Evolutionary conservation across 768 basidiomycete species (phyloP).

Genomic region (Auricularia cornea): DNA sequence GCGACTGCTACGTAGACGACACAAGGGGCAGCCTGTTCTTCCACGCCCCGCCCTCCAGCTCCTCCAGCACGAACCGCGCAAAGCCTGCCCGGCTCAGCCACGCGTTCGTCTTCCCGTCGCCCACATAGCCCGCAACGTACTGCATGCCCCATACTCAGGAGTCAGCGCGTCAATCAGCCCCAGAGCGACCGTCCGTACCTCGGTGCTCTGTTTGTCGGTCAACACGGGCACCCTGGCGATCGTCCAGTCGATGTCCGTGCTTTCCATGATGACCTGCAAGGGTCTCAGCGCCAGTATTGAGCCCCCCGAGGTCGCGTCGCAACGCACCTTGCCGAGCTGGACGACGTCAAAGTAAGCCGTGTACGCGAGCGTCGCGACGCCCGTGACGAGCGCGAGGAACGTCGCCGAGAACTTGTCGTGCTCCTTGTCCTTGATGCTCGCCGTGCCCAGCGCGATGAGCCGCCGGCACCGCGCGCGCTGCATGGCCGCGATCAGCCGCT

Average conservation of each 20-base stretch:
- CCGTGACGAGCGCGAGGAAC: constrained; percentile 35
- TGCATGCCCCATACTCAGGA: constrained; percentile 16
- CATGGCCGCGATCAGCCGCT: constrained; percentile 49
- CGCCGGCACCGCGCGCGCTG: constrained; percentile 41
- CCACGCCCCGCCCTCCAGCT: constrained; percentile 55
- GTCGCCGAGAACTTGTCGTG: constrained; percentile 44
- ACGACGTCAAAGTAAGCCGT: constrained; percentile 40
- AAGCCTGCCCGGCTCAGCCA: constrained; percentile 50
- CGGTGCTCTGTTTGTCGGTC: constrained; percentile 35
- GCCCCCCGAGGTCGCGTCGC: constrained; percentile 29
- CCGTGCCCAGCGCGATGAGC: constrained; percentile 58
- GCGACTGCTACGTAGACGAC: not conserved
- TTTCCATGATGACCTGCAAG: constrained; percentile 33
- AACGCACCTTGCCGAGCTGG: not conserved
- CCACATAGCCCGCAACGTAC: constrained; percentile 55
- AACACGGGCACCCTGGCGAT: constrained; percentile 61
- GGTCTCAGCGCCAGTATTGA: constrained; percentile 53
- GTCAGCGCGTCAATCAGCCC: not conserved
- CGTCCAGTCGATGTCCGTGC: constrained; percentile 54
- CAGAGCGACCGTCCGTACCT: not conserved
- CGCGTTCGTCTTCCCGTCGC: constrained; percentile 47
- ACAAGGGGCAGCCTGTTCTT: constrained; percentile 36
- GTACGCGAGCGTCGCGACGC: constrained; percentile 33
- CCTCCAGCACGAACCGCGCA: constrained; percentile 49
- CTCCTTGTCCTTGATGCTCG: constrained; percentile 46